phyloP scores from a whole-genome alignment of 495 filamentous ascomycete species.

The Penicillium canescens region DNA sequence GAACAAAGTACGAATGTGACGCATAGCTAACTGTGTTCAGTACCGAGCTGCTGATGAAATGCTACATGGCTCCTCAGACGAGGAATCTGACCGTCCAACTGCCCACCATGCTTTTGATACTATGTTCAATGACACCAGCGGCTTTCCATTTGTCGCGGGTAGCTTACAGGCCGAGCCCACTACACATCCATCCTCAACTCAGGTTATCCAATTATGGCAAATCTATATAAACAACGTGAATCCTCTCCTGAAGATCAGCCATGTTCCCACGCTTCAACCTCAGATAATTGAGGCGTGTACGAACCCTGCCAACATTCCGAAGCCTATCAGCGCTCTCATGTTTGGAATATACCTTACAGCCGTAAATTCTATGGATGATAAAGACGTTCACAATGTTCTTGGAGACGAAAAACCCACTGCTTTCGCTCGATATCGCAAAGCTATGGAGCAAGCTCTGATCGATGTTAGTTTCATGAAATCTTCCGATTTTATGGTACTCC shows the following conservation, averaged over 20 bases:
- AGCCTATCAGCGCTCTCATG: slow-evolving; percentile 60
- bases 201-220: slow-evolving; percentile 45
- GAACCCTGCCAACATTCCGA: slow-evolving; percentile 34
- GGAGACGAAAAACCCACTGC: slow-evolving; percentile 26
- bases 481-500: slow-evolving; percentile 63
- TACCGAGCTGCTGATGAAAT: slow-evolving; percentile 13
- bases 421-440: slow-evolving; percentile 63
- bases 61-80: slow-evolving; percentile 59
- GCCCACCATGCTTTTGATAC: slow-evolving; percentile 55
- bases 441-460: slow-evolving; percentile 66
- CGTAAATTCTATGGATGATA: slow-evolving; percentile 56
- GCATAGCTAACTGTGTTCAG: neutral
- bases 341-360: slow-evolving; percentile 74
- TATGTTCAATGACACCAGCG: slow-evolving; percentile 52
- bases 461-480: slow-evolving; percentile 67
- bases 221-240: slow-evolving; percentile 47
- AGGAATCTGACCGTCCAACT: slow-evolving; percentile 55
- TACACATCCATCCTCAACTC: slow-evolving; percentile 19
- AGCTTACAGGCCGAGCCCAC: slow-evolving; percentile 43
- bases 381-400: slow-evolving; percentile 17
- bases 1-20: neutral
- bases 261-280: slow-evolving; percentile 45
- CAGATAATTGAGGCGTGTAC: slow-evolving; percentile 27
- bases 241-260: slow-evolving; percentile 49
- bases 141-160: slow-evolving; percentile 62